Percentiles rank a stretch among this genome's conserved stretches.
Conservation (phyloP, 345 rosid genomes). For the Syzygium grande region DNA sequence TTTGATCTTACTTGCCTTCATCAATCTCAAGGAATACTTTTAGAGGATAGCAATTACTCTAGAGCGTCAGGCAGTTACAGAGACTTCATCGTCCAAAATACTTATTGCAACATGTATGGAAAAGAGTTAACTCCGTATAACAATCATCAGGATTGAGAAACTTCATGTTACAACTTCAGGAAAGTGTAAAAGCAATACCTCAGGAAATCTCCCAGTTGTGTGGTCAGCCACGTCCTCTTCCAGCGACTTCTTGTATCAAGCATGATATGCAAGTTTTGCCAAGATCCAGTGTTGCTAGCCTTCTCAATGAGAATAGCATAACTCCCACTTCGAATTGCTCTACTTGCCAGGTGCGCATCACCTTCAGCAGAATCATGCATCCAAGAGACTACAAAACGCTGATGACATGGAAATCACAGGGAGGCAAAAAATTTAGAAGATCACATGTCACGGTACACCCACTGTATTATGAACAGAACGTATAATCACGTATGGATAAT, state of each 20-base stretch:
- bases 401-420: neutral
- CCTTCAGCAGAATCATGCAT: neutral
- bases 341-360: neutral
- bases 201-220: neutral
- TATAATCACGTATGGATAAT: neutral
- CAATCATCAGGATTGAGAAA: neutral
- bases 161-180: neutral
- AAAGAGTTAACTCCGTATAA: too few relatives aligned
- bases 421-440: neutral
- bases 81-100: too few relatives aligned
- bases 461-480: neutral
- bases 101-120: too few relatives aligned
- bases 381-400: neutral
- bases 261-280: neutral
- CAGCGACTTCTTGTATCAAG: neutral
- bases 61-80: too few relatives aligned
- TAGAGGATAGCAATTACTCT: too few relatives aligned
- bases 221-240: neutral
- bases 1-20: neutral
- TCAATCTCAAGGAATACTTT: neutral
- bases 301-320: neutral
- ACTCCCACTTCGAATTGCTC: neutral
- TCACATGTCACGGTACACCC: neutral
- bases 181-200: neutral
- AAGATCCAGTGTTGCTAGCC: neutral